Base-by-base conservation (phyloP, 352 stramenopile species). In the Pythium volutum region DNA sequence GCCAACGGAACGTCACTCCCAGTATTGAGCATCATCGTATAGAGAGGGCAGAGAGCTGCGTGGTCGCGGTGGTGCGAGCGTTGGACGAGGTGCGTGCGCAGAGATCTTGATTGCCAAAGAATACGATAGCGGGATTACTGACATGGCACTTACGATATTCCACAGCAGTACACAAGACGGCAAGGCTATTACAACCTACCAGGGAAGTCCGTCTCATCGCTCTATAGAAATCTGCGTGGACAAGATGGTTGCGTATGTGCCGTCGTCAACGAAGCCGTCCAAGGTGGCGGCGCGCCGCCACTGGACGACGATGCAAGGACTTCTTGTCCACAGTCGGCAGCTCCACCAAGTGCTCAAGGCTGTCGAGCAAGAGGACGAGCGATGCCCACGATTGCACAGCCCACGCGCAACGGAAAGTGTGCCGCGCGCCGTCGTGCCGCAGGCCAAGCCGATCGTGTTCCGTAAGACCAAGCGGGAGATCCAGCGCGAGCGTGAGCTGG, bases 401-500 rank as follows among this genome's bases (percentile, higher is more conserved):
- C 47, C 61, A 20, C 38, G 42, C 1, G 14, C 61, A 6, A 42
- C 47, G 26, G 34, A 33, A 16, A 39, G 14, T 51, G 45, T 58
- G n/a, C 20, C 16, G 52, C 52, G 25, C 14, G 3, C 27, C 6
- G 50, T 52, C 10, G 22, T 41, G 15, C 42, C 61, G 5, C 55
- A 54, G 20, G 48, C 26, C 26, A 68, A 69, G 55, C 62, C 62
- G 23, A 38, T 69, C 49, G 55, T 60, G 41, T 63, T 69, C 20
- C 54, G 62, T 48, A 69, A 69, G 55, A 69, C 62, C 62, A 69
- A 69, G 62, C 62, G 54, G 14, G 62, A 69, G 34, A 63, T 69
- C 49, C 62, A 69, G 33, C 62, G 62, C 23, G 62, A 69, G 43
- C 61, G 61, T 15, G 61, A 68, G 31, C 48, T 51, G 5, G 38